Base-by-base conservation (phyloP, 768 basidiomycete species). In the Boletus bicolor region DNA sequence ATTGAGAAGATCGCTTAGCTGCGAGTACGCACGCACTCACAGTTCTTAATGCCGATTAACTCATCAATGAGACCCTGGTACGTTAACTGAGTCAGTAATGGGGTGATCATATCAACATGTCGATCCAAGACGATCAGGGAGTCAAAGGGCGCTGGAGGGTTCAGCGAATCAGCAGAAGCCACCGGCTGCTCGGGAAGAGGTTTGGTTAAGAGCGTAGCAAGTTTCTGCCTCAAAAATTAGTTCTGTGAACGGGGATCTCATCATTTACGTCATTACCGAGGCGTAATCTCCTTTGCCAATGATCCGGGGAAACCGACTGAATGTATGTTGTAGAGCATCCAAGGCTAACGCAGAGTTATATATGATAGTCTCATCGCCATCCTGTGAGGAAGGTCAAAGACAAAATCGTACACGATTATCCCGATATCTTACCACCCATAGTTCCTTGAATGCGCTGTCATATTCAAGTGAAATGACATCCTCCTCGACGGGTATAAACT, bases 41-140 rank as follows among this genome's bases (percentile, higher is more conserved):
- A 89, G 65, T 97, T 93, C 70, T 82, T 89, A 58, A 99, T 87
- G 0, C 92, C 90, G 45, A 97, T 77, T 36, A 93, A 74, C 70
- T 99, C 97, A 66, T 98, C 97, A 35, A 98, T 79, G 46, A 99
- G 85, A 19, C 97, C 97, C 68, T 98, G 89, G 62, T 98, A 98
- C 0, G 97, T 99, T 54, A 98, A 76, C 65, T 98, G 95, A 3
- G 97, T 98, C 44, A 96, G 82, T 49, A 98, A 77, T 1, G 97
- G 93, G 0, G 97, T 97, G 56, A 98, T 85, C 89, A 98, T 90
- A 66, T 99, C 97, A 10, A 90, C 85, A 35, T 86, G 84, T 46
- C 97, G 85, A 70, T 99, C 97, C 54, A 99, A 63, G 37, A 98
- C 78, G 61, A 99, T 87, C 56, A 98, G 74, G 14, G 85, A 87